Evolutionary conservation across 306 rosid species (phyloP).

Genomic region (Quillaja saponaria): DNA sequence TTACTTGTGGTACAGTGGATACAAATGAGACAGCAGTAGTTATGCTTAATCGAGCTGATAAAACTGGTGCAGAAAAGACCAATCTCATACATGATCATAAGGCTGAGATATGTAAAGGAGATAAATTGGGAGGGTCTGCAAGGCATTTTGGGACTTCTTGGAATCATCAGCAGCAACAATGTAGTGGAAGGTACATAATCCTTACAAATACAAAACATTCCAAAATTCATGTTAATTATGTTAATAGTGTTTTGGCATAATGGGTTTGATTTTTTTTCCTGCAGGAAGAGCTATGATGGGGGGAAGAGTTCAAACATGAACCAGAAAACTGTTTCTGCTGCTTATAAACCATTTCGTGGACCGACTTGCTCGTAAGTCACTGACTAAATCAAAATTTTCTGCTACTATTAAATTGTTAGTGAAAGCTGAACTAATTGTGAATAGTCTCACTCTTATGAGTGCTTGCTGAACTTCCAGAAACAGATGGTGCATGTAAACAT

Average conservation of each 20-base stretch:
- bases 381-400: neutral
- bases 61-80: conserved; percentile 10
- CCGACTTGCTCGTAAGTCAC: conserved; percentile 90
- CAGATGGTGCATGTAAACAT: too few species aligned
- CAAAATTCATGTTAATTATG: too few species aligned
- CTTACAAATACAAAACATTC: too few species aligned
- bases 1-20: conserved; percentile 55
- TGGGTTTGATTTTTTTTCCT: neutral
- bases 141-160: conserved; percentile 46
- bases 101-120: conserved; percentile 39
- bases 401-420: neutral
- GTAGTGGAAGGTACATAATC: conserved; percentile 37
- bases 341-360: conserved; percentile 54
- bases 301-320: conserved; percentile 27
- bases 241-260: neutral
- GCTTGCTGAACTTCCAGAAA: too few species aligned
- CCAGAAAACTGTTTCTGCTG: conserved; percentile 31
- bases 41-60: conserved; percentile 25
- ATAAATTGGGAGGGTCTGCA: conserved; percentile 48
- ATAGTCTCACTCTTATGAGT: neutral
- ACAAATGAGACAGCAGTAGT: conserved; percentile 52
- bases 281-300: conserved; percentile 64
- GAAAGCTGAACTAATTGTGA: neutral
- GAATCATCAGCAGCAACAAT: conserved; percentile 40
- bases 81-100: neutral